Conservation (phyloP, 164 flowering plant genomes). For the Chloranthus sessilifolius region DNA sequence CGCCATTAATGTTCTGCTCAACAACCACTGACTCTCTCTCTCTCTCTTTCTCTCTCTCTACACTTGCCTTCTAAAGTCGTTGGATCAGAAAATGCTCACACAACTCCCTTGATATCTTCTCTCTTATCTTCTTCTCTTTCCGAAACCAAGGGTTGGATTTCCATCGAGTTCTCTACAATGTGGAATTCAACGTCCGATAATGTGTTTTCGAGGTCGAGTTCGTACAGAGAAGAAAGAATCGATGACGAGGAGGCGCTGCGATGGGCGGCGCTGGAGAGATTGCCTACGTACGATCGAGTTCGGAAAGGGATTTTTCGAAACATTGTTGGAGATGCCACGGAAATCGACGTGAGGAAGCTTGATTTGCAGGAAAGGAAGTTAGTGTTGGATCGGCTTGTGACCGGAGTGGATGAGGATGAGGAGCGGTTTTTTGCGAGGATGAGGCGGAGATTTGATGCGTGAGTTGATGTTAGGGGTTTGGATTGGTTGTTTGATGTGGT, state of each 20-base stretch:
- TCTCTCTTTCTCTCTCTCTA: slow-evolving; percentile 25
- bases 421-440: slow-evolving; percentile 58
- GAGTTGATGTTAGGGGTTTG: too few species aligned
- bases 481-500: too few species aligned
- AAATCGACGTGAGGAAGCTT: slow-evolving; percentile 49
- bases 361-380: slow-evolving; percentile 50
- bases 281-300: slow-evolving; percentile 73
- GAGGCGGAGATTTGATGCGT: slow-evolving; percentile 80
- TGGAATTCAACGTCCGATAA: slow-evolving; percentile 69
- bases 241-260: slow-evolving; percentile 78
- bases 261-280: slow-evolving; percentile 96
- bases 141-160: slow-evolving; percentile 10
- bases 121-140: slow-evolving; percentile 30
- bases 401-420: slow-evolving; percentile 49
- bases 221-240: slow-evolving; percentile 53
- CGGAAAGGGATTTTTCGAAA: slow-evolving; percentile 71
- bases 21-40: slow-evolving; percentile 22
- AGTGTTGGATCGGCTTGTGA: slow-evolving; percentile 54
- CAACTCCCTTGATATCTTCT: slow-evolving; percentile 21
- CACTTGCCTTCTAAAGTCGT: too few species aligned
- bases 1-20: slow-evolving; percentile 5
- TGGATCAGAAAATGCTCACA: too few species aligned
- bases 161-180: slow-evolving; percentile 27
- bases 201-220: slow-evolving; percentile 49
- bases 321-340: slow-evolving; percentile 51